Base-by-base conservation (phyloP, 345 rosid species). In the sweet orange (Citrus sinensis) region DNA sequence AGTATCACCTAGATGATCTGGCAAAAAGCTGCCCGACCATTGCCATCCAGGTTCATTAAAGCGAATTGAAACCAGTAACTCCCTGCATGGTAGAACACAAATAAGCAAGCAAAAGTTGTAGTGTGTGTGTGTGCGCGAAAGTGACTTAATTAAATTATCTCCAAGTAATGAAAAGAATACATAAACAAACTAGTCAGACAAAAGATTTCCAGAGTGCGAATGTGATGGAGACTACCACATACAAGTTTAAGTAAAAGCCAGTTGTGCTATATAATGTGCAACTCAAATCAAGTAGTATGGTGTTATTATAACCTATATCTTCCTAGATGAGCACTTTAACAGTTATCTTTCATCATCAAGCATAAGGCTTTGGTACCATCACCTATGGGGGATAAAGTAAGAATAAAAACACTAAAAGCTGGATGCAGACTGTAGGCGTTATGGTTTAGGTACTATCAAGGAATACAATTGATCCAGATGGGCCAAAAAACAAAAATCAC, bases 21-120 rank as follows among this genome's bases (percentile, higher is more conserved):
- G 98, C 86, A 90, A 87, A 87, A 95, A 95, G 89, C 98, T 88
- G 81, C 98, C 94, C 4, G 98, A 93, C 99, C 99, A 95, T 78
- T 93, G 92, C 94, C 98, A 95, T 81, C 99, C 98, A 80, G 97
- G 94, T 85, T 93, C 99, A 79, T 92, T 84, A 80, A 90, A 90
- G 79, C 93, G 87, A 81, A 93, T 71, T 42, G 97, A 95, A 80
- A 95, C 92, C 76, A 93, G 80, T 62, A 95, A 83, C 67, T 93
- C 98, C 92, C 99, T 95, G 88, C 80, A 85, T 81, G 46, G 62
- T 72, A 40, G 70, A 42, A 76, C 49, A 59, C 25, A 22, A 74
- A 24, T 32, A 51, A 71, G 74, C 59, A 40, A 63, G 37, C 39
- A 24, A 30, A 32, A 62, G 35, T 62, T 60, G 5, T 24, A 24